Evolutionary conservation across 352 stramenopile genomes (phyloP).

Genomic region (Phytophthora macrochlamydospora): DNA sequence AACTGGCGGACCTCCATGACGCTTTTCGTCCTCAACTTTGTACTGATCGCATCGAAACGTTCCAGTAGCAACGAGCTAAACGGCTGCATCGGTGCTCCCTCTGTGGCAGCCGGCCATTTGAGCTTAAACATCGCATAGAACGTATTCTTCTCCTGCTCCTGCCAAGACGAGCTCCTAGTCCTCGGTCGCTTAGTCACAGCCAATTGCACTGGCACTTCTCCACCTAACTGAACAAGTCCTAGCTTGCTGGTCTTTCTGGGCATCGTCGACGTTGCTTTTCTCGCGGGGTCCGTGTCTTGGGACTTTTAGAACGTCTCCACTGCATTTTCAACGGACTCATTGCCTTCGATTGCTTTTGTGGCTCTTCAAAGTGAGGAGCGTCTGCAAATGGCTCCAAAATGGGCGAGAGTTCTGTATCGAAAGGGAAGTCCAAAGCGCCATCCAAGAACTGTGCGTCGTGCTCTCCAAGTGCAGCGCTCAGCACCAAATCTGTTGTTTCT

Average conservation of each 20-base stretch:
- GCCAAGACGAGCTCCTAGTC: conserved; percentile 43
- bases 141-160: conserved; percentile 59
- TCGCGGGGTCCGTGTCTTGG: conserved; percentile 19
- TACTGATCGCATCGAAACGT: conserved; percentile 67
- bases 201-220: conserved; percentile 10
- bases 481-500: conserved; percentile 41
- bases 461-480: conserved; percentile 37
- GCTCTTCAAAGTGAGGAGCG: conserved; percentile 6
- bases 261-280: conserved; percentile 12
- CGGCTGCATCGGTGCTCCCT: conserved; percentile 16
- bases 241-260: conserved; percentile 13
- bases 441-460: conserved; percentile 31
- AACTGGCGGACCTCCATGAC: conserved; percentile 66
- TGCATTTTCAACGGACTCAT: conserved; percentile 29
- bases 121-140: conserved; percentile 76
- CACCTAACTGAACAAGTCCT: conserved; percentile 7
- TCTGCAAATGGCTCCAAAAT: conserved; percentile 53
- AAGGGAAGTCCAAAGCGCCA: conserved; percentile 38
- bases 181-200: conserved; percentile 25
- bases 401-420: conserved; percentile 58
- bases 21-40: conserved; percentile 65
- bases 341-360: not conserved
- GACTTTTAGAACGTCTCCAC: conserved; percentile 20
- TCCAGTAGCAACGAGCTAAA: conserved; percentile 57
- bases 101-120: conserved; percentile 53